A percentile compares a stretch with the other conserved stretches of the same genome.
phyloP scores from a whole-genome alignment of 2,329 filamentous ascomycete genomes.

The Aspergillus spinulosporus region DNA sequence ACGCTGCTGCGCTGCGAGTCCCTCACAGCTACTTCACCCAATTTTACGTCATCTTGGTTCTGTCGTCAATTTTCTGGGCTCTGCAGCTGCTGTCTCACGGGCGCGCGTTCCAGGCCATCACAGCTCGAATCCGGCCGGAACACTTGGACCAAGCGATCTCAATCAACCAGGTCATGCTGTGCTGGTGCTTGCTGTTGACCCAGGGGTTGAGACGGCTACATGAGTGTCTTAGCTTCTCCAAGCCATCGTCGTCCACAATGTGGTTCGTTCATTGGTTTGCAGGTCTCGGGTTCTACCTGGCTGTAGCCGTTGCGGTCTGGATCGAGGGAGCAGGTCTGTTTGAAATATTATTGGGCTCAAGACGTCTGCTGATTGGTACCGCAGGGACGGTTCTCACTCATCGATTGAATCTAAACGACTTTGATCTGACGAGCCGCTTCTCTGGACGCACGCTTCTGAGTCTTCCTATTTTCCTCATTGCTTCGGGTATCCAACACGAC shows the following conservation, averaged over 20 bases:
- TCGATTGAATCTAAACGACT: slow-evolving; percentile 35
- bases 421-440: slow-evolving; percentile 42
- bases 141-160: slow-evolving; percentile 53
- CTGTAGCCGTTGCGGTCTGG: slow-evolving; percentile 76
- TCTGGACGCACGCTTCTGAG: slow-evolving; percentile 57
- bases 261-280: slow-evolving; percentile 80
- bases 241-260: slow-evolving; percentile 74
- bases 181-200: slow-evolving; percentile 70
- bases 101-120: slow-evolving; percentile 52
- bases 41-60: slow-evolving; percentile 76
- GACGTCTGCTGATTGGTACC: slow-evolving; percentile 1
- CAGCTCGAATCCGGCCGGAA: slow-evolving; percentile 41
- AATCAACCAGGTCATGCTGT: slow-evolving; percentile 62
- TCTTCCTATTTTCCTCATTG: slow-evolving; percentile 65
- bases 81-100: slow-evolving; percentile 62
- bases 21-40: slow-evolving; percentile 88
- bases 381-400: slow-evolving; percentile 36
- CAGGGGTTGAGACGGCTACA: slow-evolving; percentile 75
- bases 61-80: slow-evolving; percentile 73
- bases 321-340: slow-evolving; percentile 71
- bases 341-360: not conserved
- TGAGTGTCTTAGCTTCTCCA: slow-evolving; percentile 68
- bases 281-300: slow-evolving; percentile 74
- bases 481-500: slow-evolving; percentile 71
- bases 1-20: slow-evolving; percentile 59